Base-by-base conservation (phyloP, 202 grass and related monocot genomes). In the Musa balbisiana region DNA sequence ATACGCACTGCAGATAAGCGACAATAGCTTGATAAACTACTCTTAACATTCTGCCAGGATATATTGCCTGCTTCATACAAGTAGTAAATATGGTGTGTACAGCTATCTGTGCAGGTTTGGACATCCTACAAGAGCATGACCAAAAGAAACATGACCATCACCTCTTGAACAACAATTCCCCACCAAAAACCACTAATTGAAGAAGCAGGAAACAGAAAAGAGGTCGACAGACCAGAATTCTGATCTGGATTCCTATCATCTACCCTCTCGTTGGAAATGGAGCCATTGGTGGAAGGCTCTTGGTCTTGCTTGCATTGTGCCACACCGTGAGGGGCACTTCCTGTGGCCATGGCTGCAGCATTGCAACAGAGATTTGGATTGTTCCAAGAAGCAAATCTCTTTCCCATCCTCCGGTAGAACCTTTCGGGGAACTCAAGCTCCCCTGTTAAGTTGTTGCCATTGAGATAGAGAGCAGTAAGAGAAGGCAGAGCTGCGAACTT, bases 301-400 rank as follows among this genome's bases (percentile, higher is more conserved):
- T 89, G 87, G 69, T 79, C 74, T 49, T 74, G 84, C 71, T 83
- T 85, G 86, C 94, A 97, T 26, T 84, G 73, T 1, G 83, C 84
- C 17, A 98, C 87, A 0, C 91, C 94, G 14, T 69, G 2, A 13
- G 91, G 91, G 54, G 76, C 90, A 9, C 83, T 72, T 0, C 74
- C 83, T 11, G 75, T 73, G 43, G 26, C 75, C n/a, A 73, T 81
- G 0, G 75, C 74, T 1, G 33, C 79, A 24, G 77, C 17, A 55
- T 60, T 55, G 72, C 85, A 97, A 62, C 94, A 97, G 66, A 97
- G 10, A 26, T 82, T 87, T 0, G 88, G 86, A 72, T 97, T 93
- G 23, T 89, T 87, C 93, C 93, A 91, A 5, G 90, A 93, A 1
- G 90, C 88, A 76, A 98, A 98, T 75, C 95, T 83, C 85, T 83